A percentile compares a stretch with the other conserved stretches of the same genome.
Conservation (phyloP, 23 red algal species). For the Pyropia yezoensis region DNA sequence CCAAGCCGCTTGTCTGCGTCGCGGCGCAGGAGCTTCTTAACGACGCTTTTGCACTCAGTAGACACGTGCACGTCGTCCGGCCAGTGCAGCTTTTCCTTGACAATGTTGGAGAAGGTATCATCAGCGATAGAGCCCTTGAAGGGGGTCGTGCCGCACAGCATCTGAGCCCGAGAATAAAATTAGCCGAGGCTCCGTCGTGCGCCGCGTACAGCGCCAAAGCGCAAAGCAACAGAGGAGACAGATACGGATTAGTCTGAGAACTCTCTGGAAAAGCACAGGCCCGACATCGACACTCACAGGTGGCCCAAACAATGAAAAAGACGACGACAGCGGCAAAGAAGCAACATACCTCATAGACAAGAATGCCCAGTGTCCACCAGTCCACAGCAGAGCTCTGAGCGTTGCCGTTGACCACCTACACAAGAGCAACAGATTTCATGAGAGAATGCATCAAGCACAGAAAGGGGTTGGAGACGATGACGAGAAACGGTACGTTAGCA, state of each 20-base stretch:
- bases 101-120: constrained; percentile 94
- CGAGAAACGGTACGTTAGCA: too few species aligned
- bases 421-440: too few species aligned
- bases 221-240: too few species aligned
- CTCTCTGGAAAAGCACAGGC: too few species aligned
- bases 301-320: too few species aligned
- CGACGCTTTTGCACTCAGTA: constrained; percentile 76
- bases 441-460: too few species aligned
- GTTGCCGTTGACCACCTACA: constrained; percentile 77
- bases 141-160: constrained; percentile 87
- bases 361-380: constrained; percentile 98
- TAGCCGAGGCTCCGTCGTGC: too few species aligned
- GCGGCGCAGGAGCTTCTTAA: constrained; percentile 76
- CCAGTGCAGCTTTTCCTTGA: constrained; percentile 54
- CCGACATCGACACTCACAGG: too few species aligned
- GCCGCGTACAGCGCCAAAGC: too few species aligned
- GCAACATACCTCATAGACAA: constrained; percentile 46
- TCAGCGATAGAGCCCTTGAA: constrained; percentile 70
- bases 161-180: constrained; percentile 9
- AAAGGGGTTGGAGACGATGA: too few species aligned
- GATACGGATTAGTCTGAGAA: too few species aligned
- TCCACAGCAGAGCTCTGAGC: constrained; percentile 85
- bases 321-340: too few species aligned
- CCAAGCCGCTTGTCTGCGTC: constrained; percentile 75
- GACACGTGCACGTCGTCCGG: constrained; percentile 64